Conservation (phyloP, 1,139 yeast genomes). For the Lodderomyces elongisporus region DNA sequence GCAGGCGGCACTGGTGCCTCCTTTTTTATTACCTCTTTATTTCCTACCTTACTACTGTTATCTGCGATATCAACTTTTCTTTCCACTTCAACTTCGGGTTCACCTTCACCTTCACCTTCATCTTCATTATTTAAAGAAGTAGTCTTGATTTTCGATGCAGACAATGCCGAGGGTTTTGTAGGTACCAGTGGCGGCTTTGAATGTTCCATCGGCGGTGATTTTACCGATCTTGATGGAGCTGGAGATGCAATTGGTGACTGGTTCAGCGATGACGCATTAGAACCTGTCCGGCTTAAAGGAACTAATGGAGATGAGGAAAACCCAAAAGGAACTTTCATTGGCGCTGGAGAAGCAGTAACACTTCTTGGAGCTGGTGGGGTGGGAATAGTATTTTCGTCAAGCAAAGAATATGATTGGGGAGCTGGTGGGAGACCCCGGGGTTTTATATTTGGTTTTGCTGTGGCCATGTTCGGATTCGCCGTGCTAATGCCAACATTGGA, state of each 20-base stretch:
- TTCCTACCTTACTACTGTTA: not conserved
- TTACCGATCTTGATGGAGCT: conserved; percentile 6
- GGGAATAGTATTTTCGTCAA: not conserved
- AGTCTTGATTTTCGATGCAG: conserved; percentile 14
- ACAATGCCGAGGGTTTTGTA: conserved; percentile 27
- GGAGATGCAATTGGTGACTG: conserved; percentile 14
- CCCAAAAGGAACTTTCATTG: conserved; percentile 36
- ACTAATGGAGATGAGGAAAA: conserved; percentile 38
- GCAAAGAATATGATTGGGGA: not conserved
- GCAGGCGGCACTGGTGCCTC: conserved; percentile 22
- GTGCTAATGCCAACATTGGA: too few species aligned
- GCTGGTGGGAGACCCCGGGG: conserved; percentile 3
- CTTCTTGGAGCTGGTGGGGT: conserved; percentile 5
- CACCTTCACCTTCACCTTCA: conserved; percentile 11
- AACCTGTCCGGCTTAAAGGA: conserved; percentile 30
- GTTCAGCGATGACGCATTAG: conserved; percentile 27
- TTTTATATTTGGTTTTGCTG: too few species aligned
- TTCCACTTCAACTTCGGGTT: too few species aligned
- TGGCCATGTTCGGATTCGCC: not conserved
- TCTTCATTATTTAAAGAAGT: conserved; percentile 2
- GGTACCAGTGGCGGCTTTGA: conserved; percentile 33
- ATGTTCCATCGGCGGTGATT: not conserved
- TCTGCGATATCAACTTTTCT: conserved; percentile 16
- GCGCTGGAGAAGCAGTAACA: conserved; percentile 15
- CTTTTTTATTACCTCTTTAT: too few species aligned